phyloP scores from a whole-genome alignment of 441 rosid genomes.

The Populus hybrid region DNA sequence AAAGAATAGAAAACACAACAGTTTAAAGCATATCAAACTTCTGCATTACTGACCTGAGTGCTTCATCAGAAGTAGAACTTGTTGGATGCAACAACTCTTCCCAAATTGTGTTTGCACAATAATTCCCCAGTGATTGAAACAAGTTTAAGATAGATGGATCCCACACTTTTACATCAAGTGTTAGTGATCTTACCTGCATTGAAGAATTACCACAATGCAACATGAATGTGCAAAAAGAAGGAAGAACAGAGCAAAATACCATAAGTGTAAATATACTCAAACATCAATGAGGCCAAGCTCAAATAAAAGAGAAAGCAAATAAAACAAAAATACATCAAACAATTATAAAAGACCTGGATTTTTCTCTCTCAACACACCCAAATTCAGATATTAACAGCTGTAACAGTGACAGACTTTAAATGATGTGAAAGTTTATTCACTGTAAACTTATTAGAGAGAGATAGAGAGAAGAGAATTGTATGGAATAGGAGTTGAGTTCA shows the following conservation, averaged over 20 bases:
- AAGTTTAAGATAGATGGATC: conserved; percentile 75
- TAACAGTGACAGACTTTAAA: background rate
- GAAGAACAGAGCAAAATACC: background rate
- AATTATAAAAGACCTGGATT: background rate
- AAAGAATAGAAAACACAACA: background rate
- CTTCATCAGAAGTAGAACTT: conserved; percentile 38
- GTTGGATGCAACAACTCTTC: conserved; percentile 67
- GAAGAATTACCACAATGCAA: conserved; percentile 14
- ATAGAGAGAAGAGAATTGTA: background rate
- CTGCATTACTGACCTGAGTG: conserved; percentile 45
- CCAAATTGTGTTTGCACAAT: conserved; percentile 75
- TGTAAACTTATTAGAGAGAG: background rate
- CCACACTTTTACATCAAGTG: conserved; percentile 96
- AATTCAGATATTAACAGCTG: background rate
- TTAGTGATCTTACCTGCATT: conserved; percentile 88
- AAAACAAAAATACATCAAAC: background rate
- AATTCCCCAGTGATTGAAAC: conserved; percentile 79
- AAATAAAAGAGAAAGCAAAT: background rate
- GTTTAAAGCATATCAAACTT: conserved; percentile 15
- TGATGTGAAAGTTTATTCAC: background rate
- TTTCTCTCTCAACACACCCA: background rate
- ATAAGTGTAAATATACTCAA: conserved; percentile 7
- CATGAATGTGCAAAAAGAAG: conserved; percentile 3
- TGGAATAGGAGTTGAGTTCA: background rate
- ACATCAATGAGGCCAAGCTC: background rate